Evolutionary conservation across 257 asterid genomes (phyloP).

Genomic region (Cruciata laevipes): DNA sequence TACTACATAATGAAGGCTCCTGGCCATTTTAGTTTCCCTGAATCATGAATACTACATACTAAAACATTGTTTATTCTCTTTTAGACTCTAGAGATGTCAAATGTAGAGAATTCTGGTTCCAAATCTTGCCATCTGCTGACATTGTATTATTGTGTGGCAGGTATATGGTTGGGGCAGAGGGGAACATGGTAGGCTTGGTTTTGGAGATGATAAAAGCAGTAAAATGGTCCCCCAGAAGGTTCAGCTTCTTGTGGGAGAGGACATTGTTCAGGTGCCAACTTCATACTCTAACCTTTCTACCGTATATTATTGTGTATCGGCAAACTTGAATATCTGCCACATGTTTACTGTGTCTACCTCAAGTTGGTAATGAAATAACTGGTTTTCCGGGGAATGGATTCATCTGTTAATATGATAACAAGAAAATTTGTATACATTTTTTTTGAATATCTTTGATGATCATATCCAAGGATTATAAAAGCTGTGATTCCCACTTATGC

Average conservation of each 20-base stretch:
- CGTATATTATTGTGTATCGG: background rate
- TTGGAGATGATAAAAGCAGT: conserved; percentile 99
- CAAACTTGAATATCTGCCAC: background rate
- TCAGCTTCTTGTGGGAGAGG: conserved; percentile 79
- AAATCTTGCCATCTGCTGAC: background rate
- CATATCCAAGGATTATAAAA: background rate
- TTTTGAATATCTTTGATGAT: too few relatives aligned
- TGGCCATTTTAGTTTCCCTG: background rate
- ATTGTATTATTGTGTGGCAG: conserved; percentile 29
- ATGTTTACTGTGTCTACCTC: background rate
- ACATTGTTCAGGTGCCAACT: conserved; percentile 72
- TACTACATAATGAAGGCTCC: background rate
- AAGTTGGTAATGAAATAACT: background rate
- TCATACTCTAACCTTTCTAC: background rate
- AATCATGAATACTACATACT: background rate
- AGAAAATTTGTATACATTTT: background rate
- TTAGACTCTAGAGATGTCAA: background rate
- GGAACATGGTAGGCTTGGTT: conserved; percentile 98
- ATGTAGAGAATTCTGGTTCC: background rate
- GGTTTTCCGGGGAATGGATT: background rate
- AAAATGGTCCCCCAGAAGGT: conserved; percentile 98
- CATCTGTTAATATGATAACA: background rate
- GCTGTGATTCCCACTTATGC: conserved; percentile 25
- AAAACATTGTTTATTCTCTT: background rate
- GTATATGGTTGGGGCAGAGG: conserved; percentile 99